phyloP scores from a whole-genome alignment of 2,329 filamentous ascomycete species.

The Stachybotrys chartarum region DNA sequence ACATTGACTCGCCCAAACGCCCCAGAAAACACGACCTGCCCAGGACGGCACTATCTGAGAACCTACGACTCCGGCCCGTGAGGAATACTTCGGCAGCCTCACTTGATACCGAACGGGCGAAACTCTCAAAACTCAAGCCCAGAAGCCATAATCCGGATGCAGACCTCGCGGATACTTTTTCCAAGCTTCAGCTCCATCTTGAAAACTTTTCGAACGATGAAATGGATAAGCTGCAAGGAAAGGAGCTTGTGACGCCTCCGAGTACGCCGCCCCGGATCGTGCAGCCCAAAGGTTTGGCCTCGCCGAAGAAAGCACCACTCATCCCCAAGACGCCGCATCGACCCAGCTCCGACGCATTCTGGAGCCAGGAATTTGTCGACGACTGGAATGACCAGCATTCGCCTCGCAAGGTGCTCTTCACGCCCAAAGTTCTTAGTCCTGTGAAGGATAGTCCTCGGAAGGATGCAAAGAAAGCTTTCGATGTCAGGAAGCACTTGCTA shows the following conservation, averaged over 20 bases:
- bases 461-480: slow-evolving; percentile 52
- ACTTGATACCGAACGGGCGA: not conserved
- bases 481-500: slow-evolving; percentile 51
- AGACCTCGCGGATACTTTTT: slow-evolving; percentile 15
- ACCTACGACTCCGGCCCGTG: not conserved
- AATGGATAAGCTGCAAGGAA: slow-evolving; percentile 1
- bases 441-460: slow-evolving; percentile 19
- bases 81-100: slow-evolving; percentile 1
- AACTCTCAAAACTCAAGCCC: not conserved
- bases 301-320: slow-evolving; percentile 20
- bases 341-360: slow-evolving; percentile 50
- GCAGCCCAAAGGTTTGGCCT: slow-evolving; percentile 14
- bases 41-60: not conserved
- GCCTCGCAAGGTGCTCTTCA: slow-evolving; percentile 34
- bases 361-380: slow-evolving; percentile 51
- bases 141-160: not conserved
- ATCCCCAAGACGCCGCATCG: slow-evolving; percentile 49
- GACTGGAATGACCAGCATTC: slow-evolving; percentile 59
- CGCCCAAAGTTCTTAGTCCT: slow-evolving; percentile 10
- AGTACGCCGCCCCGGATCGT: slow-evolving; percentile 10
- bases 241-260: slow-evolving; percentile 12
- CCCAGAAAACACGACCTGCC: slow-evolving; percentile 1
- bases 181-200: slow-evolving; percentile 15
- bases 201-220: slow-evolving; percentile 16
- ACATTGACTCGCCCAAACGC: slow-evolving; percentile 7